Evolutionary conservation across 352 stramenopile genomes (phyloP).

Genomic region (Pythium angustatum): DNA sequence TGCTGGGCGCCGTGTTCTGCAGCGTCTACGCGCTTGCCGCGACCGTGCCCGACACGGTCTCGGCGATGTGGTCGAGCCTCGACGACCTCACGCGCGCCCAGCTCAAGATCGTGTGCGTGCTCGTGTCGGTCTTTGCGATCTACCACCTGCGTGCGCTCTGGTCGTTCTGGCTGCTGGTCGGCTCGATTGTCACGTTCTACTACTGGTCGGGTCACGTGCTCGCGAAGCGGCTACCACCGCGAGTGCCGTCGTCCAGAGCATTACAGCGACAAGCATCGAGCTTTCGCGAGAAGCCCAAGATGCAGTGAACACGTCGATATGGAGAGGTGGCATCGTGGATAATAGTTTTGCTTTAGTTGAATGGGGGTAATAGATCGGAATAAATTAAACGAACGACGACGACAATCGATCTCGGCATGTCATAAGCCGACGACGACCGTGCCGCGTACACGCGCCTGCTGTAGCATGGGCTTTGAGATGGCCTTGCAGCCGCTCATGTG

Average conservation of each 20-base stretch:
- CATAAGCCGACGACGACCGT: constrained; percentile 27
- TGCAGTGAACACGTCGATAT: too few species aligned
- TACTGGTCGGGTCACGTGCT: constrained; percentile 55
- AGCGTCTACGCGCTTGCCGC: constrained; percentile 34
- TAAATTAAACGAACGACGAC: constrained; percentile 27
- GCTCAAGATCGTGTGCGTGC: constrained; percentile 38
- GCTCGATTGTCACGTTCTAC: constrained; percentile 35
- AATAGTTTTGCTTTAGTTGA: constrained; percentile 1
- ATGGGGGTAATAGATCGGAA: constrained; percentile 10
- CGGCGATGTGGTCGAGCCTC: constrained; percentile 32
- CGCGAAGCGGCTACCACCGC: constrained; percentile 19
- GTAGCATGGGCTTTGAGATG: constrained; percentile 31
- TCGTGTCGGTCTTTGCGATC: constrained; percentile 24
- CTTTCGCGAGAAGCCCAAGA: not conserved
- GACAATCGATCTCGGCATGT: constrained; percentile 1
- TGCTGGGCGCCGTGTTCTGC: constrained; percentile 31
- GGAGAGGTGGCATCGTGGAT: too few species aligned
- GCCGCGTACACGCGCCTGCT: constrained; percentile 13
- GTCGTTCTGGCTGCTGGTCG: constrained; percentile 45
- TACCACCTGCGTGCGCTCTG: constrained; percentile 41
- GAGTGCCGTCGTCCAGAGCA: not conserved
- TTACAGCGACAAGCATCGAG: constrained; percentile 20
- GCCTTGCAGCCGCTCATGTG: constrained; percentile 73
- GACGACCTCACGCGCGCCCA: constrained; percentile 48
- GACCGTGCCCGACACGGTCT: constrained; percentile 32